Evolutionary conservation across 2,329 filamentous ascomycete species (phyloP).

Genomic region (Pyricularia grisea): DNA sequence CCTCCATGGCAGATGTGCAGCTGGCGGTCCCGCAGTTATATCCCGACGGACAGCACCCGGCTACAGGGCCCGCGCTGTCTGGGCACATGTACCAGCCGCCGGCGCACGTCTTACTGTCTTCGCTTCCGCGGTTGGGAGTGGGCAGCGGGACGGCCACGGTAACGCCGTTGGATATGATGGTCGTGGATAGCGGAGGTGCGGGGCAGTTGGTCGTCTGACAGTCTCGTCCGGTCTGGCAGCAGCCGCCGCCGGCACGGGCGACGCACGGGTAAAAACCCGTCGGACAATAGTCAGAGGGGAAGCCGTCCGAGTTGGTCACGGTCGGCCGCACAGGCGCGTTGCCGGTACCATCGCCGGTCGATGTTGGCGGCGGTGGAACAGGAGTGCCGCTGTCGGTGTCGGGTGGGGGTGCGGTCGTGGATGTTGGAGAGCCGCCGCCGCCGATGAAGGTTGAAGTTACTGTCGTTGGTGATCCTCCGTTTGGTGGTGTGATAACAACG

Average conservation of each 20-base stretch:
- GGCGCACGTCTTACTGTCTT: constrained; percentile 49
- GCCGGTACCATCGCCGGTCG: constrained; percentile 25
- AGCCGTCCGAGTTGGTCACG: constrained; percentile 22
- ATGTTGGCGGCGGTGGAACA: constrained; percentile 11
- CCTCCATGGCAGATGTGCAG: constrained; percentile 50
- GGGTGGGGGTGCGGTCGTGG: constrained; percentile 22
- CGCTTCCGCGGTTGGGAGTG: constrained; percentile 26
- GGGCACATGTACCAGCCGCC: constrained; percentile 70
- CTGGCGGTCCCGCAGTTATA: constrained; percentile 65
- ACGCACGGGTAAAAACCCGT: constrained; percentile 88
- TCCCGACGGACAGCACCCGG: constrained; percentile 77
- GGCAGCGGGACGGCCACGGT: constrained; percentile 60
- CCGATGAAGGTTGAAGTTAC: constrained; percentile 22
- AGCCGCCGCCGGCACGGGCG: constrained; percentile 72
- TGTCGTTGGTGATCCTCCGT: constrained; percentile 13
- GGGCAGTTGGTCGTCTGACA: constrained; percentile 78
- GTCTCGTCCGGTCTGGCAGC: constrained; percentile 79
- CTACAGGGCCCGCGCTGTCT: constrained; percentile 44
- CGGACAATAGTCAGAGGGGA: constrained; percentile 53
- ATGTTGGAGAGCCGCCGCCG: constrained; percentile 8
- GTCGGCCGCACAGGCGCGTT: constrained; percentile 39
- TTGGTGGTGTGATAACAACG: constrained; percentile 23
- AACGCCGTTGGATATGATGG: constrained; percentile 48
- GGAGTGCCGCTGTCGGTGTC: constrained; percentile 21
- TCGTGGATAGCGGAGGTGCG: constrained; percentile 45